Conservation (phyloP, 495 filamentous ascomycete genomes). For the Amorphotheca resinae region DNA sequence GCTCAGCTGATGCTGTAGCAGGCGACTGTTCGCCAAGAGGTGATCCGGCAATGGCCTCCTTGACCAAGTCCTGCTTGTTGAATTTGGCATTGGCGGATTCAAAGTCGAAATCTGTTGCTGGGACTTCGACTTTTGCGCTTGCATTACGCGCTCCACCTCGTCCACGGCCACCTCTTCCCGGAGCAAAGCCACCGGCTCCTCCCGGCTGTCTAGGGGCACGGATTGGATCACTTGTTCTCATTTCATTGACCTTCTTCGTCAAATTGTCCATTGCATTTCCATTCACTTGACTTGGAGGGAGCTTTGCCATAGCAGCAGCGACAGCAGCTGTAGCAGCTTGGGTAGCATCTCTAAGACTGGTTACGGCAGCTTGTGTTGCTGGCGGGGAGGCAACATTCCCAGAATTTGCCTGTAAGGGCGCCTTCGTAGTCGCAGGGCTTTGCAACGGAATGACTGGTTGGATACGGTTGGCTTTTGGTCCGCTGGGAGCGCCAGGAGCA, state of each 20-base stretch:
- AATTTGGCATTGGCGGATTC: conserved; percentile 88
- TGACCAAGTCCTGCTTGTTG: conserved; percentile 91
- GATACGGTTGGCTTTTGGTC: conserved; percentile 54
- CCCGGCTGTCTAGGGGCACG: conserved; percentile 30
- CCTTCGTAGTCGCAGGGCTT: conserved; percentile 14
- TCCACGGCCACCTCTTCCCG: conserved; percentile 44
- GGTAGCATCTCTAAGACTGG: conserved; percentile 54
- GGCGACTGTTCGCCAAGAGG: conserved; percentile 46
- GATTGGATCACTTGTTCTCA: conserved; percentile 52
- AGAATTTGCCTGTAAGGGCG: conserved; percentile 17
- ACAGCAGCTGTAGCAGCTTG: conserved; percentile 76
- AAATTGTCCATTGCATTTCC: conserved; percentile 59
- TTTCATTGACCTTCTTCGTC: conserved; percentile 73
- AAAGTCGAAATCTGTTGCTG: conserved; percentile 86
- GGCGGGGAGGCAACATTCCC: conserved; percentile 22
- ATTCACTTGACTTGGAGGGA: conserved; percentile 35
- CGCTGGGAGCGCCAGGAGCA: conserved; percentile 48
- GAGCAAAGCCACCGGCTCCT: conserved; percentile 33
- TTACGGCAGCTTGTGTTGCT: conserved; percentile 21
- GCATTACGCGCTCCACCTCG: conserved; percentile 39
- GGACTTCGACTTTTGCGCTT: conserved; percentile 69
- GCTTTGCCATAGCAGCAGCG: conserved; percentile 78
- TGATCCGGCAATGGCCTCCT: conserved; percentile 76
- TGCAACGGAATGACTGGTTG: conserved; percentile 52
- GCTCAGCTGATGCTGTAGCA: conserved; percentile 28